phyloP scores from a whole-genome alignment of 345 rosid species.

The Brassica carinata region DNA sequence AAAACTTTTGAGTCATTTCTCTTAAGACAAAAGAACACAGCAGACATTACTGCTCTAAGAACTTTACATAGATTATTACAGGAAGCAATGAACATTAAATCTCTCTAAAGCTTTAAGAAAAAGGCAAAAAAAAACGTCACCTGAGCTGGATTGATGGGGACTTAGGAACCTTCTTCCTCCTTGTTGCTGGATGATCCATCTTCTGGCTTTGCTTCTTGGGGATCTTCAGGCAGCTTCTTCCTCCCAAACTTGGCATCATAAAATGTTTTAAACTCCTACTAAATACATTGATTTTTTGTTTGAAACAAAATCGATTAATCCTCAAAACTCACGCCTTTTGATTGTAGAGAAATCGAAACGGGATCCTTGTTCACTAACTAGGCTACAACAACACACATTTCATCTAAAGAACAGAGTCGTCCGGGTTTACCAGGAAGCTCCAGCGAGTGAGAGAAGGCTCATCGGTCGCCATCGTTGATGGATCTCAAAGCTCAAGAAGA shows the following conservation, averaged over 20 bases:
- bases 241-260: slow-evolving; percentile 95
- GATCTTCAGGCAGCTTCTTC: slow-evolving; percentile 50
- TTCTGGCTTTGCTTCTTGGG: slow-evolving; percentile 44
- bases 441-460: too few relatives aligned
- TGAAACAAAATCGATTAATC: slow-evolving; percentile 36
- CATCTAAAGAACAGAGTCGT: too few relatives aligned
- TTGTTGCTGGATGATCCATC: slow-evolving; percentile 48
- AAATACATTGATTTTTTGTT: slow-evolving; percentile 37
- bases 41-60: background rate
- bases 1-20: slow-evolving; percentile 7
- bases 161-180: slow-evolving; percentile 57
- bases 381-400: background rate
- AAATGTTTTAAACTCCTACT: slow-evolving; percentile 74
- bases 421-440: too few relatives aligned
- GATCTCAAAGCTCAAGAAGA: too few relatives aligned
- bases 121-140: slow-evolving; percentile 34
- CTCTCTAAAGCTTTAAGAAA: background rate
- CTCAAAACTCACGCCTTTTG: slow-evolving; percentile 30
- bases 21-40: slow-evolving; percentile 2
- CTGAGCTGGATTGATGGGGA: slow-evolving; percentile 61
- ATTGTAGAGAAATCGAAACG: slow-evolving; percentile 23
- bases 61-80: background rate
- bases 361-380: slow-evolving; percentile 3
- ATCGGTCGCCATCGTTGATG: too few relatives aligned
- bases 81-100: background rate